Conservation (phyloP, 139 green algal species). For the Microglena sp. region DNA sequence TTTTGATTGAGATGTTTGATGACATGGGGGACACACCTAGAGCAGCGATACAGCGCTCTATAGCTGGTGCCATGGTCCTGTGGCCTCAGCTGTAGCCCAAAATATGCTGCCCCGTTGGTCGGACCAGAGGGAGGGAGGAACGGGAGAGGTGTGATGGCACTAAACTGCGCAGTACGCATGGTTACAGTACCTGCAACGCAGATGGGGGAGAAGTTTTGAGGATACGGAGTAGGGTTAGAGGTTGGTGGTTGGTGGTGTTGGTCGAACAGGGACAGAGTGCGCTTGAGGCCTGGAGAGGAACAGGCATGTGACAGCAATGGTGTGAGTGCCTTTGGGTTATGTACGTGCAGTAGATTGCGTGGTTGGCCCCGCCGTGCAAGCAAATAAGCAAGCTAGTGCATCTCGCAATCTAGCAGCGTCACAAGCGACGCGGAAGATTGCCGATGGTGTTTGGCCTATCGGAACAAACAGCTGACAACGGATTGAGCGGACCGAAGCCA, state of each 20-base stretch:
- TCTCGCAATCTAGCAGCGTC: no score
- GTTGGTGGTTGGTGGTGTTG: no score
- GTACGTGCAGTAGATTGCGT: not conserved
- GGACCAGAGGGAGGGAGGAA: constrained; percentile 53
- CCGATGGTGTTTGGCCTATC: no score
- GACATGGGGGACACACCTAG: no score
- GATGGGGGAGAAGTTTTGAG: no score
- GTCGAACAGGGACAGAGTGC: not conserved
- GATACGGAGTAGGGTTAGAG: not conserved
- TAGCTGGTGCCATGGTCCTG: constrained; percentile 67
- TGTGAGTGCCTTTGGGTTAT: not conserved
- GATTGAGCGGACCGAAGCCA: no score
- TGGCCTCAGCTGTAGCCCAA: constrained; percentile 42
- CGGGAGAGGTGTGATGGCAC: constrained; percentile 58
- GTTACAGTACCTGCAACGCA: constrained; percentile 43
- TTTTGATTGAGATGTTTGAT: no score
- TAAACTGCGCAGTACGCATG: constrained; percentile 65
- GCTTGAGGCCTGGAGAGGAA: not conserved
- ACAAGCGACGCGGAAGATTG: no score
- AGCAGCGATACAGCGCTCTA: no score
- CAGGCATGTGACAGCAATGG: not conserved
- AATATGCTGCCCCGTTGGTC: constrained; percentile 34
- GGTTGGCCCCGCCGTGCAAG: no score
- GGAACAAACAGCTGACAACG: no score
- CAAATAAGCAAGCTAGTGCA: no score